Evolutionary conservation across 345 rosid genomes (phyloP).

Genomic region (Capsella bursapastoris): DNA sequence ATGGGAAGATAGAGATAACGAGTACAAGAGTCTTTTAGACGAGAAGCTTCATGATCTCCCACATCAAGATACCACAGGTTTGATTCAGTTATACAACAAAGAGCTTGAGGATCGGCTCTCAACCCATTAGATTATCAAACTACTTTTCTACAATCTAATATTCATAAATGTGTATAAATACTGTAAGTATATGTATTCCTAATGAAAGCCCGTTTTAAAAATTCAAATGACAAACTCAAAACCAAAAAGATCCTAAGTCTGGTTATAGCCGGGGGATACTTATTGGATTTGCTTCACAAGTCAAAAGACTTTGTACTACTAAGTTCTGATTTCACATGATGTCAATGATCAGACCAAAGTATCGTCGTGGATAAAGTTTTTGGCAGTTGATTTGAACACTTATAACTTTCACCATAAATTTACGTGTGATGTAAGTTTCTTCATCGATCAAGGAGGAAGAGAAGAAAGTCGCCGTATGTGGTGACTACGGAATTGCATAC

Average conservation of each 20-base stretch:
- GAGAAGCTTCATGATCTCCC: conserved; percentile 65
- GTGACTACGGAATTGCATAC: neutral
- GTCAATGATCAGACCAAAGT: neutral
- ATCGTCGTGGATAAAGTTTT: neutral
- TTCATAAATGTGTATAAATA: neutral
- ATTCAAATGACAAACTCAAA: no score
- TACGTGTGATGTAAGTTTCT: neutral
- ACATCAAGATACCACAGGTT: conserved; percentile 48
- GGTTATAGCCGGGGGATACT: neutral
- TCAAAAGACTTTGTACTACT: neutral
- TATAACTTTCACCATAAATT: neutral
- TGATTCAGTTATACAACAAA: conserved; percentile 64
- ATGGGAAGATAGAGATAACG: conserved; percentile 69
- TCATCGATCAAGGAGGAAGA: neutral
- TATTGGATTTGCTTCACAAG: neutral
- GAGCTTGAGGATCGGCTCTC: conserved; percentile 66
- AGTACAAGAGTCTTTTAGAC: conserved; percentile 58
- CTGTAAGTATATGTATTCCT: neutral
- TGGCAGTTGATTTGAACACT: neutral
- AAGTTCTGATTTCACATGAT: neutral
- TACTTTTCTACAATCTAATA: conserved; percentile 14
- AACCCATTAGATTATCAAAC: conserved; percentile 38
- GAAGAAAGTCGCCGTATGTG: neutral
- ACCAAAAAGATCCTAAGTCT: no score
- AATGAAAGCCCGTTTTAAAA: neutral